A percentile compares a stretch with the other conserved stretches of the same genome.
phyloP scores from a whole-genome alignment of 2,329 filamentous ascomycete species.

The Podosphaera fusca region DNA sequence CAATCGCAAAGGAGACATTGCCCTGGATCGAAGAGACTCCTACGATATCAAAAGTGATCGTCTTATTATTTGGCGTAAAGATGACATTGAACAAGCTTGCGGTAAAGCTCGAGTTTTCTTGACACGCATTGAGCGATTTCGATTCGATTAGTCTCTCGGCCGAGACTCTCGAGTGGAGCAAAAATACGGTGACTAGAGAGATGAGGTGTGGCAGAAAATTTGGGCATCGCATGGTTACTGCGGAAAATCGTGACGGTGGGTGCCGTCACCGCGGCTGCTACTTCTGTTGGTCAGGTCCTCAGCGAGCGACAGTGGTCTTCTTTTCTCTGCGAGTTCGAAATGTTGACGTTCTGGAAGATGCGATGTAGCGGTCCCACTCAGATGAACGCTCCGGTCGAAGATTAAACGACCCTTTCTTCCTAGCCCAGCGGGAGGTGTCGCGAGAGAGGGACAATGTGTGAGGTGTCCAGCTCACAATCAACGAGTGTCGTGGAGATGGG shows the following conservation, averaged over 20 bases:
- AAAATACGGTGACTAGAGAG: conserved; percentile 11
- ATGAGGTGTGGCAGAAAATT: conserved; percentile 11
- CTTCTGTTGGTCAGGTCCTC: no score
- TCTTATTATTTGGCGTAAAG: conserved; percentile 53
- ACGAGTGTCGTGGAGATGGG: no score
- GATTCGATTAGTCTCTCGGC: conserved; percentile 33
- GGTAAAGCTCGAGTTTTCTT: conserved; percentile 63
- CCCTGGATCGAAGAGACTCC: conserved; percentile 68
- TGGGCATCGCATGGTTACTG: conserved; percentile 13
- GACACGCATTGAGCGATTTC: conserved; percentile 65
- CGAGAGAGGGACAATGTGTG: no score
- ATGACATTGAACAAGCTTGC: conserved; percentile 73
- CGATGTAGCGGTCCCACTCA: no score
- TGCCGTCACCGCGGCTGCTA: no score
- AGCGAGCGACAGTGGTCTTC: no score
- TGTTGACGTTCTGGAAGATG: no score
- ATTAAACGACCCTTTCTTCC: no score
- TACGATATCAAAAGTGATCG: conserved; percentile 49
- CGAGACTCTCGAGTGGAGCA: conserved; percentile 10
- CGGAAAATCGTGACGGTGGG: conserved; percentile 3
- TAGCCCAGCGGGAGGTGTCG: no score
- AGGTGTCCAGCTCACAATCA: no score
- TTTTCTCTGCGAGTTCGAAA: no score
- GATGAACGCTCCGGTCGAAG: no score
- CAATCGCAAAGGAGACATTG: conserved; percentile 54